Conservation (phyloP, 257 asterid genomes). For the Scutellaria galericulata region DNA sequence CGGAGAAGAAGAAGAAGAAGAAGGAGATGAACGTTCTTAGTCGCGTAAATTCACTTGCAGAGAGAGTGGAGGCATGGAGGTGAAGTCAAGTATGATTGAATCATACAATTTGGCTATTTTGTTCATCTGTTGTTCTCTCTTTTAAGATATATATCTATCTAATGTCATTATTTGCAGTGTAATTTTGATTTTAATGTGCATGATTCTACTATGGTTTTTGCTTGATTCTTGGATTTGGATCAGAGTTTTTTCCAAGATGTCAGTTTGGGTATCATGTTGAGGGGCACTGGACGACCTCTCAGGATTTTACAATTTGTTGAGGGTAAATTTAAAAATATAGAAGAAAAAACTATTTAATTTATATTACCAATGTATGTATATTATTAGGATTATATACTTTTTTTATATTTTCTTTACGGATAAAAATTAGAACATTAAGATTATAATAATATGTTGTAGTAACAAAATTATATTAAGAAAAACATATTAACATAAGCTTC, state of each 20-base stretch:
- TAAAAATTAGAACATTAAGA: too few species aligned
- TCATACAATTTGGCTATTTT: constrained; percentile 24
- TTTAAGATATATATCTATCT: background rate
- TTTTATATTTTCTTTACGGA: too few species aligned
- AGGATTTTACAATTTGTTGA: too few species aligned
- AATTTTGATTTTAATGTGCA: constrained; percentile 26
- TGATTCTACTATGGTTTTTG: constrained; percentile 30
- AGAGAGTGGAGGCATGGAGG: constrained; percentile 72
- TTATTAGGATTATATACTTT: too few species aligned
- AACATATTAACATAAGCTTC: too few species aligned
- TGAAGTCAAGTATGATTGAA: constrained; percentile 39
- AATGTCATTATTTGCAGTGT: constrained; percentile 10
- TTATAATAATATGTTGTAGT: too few species aligned
- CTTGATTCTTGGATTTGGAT: constrained; percentile 21
- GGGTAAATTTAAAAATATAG: too few species aligned
- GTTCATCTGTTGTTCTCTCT: constrained; percentile 17
- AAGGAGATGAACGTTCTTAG: constrained; percentile 49
- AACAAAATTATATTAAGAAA: too few species aligned
- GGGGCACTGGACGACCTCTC: background rate
- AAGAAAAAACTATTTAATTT: too few species aligned
- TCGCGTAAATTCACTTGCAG: constrained; percentile 59
- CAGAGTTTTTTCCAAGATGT: background rate
- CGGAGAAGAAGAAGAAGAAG: constrained; percentile 43
- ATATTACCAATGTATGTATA: too few species aligned
- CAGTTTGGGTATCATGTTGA: background rate